These are phyloP conservation scores for Malus orientalis DNA, from an alignment of 306 rosid genomes.

Conservation along the genomic window DNA sequence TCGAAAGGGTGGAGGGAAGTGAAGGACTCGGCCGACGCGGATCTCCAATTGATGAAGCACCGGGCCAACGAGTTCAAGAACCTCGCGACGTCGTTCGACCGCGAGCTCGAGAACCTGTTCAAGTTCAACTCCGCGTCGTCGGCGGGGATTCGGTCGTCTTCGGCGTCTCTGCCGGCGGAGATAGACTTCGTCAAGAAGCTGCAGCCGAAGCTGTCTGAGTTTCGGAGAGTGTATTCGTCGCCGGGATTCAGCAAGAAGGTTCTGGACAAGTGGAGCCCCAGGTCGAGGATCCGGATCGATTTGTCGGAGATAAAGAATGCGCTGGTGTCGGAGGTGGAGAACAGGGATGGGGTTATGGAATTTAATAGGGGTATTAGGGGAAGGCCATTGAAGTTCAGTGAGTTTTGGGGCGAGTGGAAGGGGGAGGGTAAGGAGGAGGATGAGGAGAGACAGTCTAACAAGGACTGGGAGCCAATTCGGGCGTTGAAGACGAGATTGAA, in stretches of 20 bases:
- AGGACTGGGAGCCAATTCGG: conserved; percentile 92
- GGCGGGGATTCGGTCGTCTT: conserved; percentile 38
- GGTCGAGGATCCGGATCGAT: conserved; percentile 71
- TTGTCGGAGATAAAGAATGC: conserved; percentile 79
- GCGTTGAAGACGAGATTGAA: conserved; percentile 68
- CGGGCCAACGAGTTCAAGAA: conserved; percentile 89
- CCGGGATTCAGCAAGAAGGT: conserved; percentile 92
- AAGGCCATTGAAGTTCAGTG: conserved; percentile 43
- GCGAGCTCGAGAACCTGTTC: conserved; percentile 82
- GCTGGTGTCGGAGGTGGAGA: conserved; percentile 61
- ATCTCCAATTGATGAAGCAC: conserved; percentile 71
- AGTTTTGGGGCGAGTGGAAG: conserved; percentile 81
- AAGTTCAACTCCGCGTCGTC: conserved; percentile 49
- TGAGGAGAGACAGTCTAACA: conserved; percentile 25
- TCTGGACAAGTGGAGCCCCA: conserved; percentile 82
- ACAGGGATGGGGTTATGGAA: conserved; percentile 26
- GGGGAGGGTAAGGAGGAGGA: conserved; percentile 46
- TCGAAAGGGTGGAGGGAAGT: conserved; percentile 94
- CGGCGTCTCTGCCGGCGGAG: conserved; percentile 46
- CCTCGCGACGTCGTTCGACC: conserved; percentile 82
- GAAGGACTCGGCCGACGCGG: conserved; percentile 92
- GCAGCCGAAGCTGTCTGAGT: conserved; percentile 75
- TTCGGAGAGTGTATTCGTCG: conserved; percentile 73
- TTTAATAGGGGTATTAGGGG: conserved; percentile 44
- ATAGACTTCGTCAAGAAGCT: conserved; percentile 81